phyloP scores from a whole-genome alignment of 768 basidiomycete genomes.

The Hygrophoropsis aurantiaca region DNA sequence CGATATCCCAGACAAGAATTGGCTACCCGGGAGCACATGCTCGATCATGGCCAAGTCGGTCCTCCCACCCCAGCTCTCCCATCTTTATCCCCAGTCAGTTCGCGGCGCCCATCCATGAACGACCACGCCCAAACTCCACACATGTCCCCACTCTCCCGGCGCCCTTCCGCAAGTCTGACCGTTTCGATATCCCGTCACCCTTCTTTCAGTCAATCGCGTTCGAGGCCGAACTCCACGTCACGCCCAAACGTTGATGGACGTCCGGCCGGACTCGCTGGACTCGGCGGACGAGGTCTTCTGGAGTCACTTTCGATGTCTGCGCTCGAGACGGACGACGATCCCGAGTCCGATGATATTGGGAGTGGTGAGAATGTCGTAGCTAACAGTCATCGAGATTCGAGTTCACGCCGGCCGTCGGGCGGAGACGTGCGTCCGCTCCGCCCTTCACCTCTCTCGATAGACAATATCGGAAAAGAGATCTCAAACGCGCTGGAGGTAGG shows the following conservation, averaged over 20 bases:
- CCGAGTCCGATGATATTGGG: slow-evolving; percentile 26
- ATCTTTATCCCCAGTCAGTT: slow-evolving; percentile 44
- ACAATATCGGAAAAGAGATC: slow-evolving; percentile 28
- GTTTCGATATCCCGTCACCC: slow-evolving; percentile 31
- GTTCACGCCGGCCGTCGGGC: slow-evolving; percentile 10
- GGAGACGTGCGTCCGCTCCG: slow-evolving; percentile 9
- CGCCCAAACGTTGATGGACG: slow-evolving; percentile 16
- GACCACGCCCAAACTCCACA: slow-evolving; percentile 10
- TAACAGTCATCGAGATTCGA: neutral
- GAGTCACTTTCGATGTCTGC: slow-evolving; percentile 54
- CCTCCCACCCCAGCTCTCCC: slow-evolving; percentile 57
- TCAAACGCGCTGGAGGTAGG: slow-evolving; percentile 29
- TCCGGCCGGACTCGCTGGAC: slow-evolving; percentile 17
- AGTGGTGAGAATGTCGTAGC: slow-evolving; percentile 10
- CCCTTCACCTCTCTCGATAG: slow-evolving; percentile 28
- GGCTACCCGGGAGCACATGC: slow-evolving; percentile 90
- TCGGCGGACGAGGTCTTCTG: slow-evolving; percentile 33
- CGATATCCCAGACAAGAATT: slow-evolving; percentile 65
- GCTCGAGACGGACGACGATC: slow-evolving; percentile 48
- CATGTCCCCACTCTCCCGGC: slow-evolving; percentile 17
- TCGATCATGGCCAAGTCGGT: slow-evolving; percentile 81
- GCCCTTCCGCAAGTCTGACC: slow-evolving; percentile 21
- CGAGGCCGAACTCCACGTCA: slow-evolving; percentile 20
- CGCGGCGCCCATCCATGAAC: slow-evolving; percentile 41
- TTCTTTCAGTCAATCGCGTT: slow-evolving; percentile 21